Base-by-base conservation (phyloP, 75 land plant genomes). In the Cryptomeria japonica region DNA sequence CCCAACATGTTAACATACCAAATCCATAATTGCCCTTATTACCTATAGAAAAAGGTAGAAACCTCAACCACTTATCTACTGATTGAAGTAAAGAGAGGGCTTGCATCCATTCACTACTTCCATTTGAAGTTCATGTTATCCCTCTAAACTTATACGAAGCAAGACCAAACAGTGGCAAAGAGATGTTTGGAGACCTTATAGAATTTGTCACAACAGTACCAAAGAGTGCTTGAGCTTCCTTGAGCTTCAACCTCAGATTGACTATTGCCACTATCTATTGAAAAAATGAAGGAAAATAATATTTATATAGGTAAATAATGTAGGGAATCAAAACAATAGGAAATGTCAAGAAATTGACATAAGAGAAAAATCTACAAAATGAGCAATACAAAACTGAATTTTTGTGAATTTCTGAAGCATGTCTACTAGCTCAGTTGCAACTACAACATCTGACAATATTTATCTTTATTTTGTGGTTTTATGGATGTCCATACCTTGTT, bases 121-220 rank as follows among this genome's bases (percentile, higher is more conserved):
- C 96, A 85, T 85, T 76, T 11, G 92, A 87, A 38, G 91, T 92
- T 96, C 96, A 96, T 2, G 91, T 61, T 0, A 96, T 87, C 58
- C 92, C 93, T 80, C 90, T 91, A 53, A 95, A 93, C 88, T 95
- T 97, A 87, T 95, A 97, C 1, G 93, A 93, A 51, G 96, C 95
- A 68, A 97, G 94, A 13, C 99, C 99, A 90, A 97, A 94, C 0
- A 90, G 87, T 0, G 94, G 94, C 37, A 96, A 85, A 15, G 89
- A 73, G 32, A 95, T 86, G 83, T 90, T 93, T 53, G 73, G 49
- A 15, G 91, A 85, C 38, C 39, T 55, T 12, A 86, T 88, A 44
- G 39, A 72, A 70, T 84, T 82, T 12, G 31, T n/a, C 84, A 82
- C 49, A 42, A 82, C 41, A 28, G 53, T 82, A 41, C 84, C 84